Evolutionary conservation across 2,329 filamentous ascomycete genomes (phyloP), one percentile per base, ranked within the genome.

Genomic region (Ophiocordyceps camponoti-floridani): DNA sequence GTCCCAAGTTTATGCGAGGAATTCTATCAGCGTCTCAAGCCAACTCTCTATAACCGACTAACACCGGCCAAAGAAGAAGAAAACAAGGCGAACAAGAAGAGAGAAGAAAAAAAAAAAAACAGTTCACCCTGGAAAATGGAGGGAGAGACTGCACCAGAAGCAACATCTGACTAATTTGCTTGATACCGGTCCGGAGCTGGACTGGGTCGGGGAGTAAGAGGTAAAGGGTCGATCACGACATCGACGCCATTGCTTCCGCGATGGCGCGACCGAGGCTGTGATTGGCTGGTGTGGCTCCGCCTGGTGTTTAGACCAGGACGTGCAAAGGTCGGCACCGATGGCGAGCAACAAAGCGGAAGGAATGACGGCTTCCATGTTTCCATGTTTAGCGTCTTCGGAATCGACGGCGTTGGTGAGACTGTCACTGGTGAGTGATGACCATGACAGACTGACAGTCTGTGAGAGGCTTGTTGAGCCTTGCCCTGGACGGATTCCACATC

Each of bases 221-320:
- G n/a, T n/a, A n/a, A n/a, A n/a, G 23, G 57, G 61, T 53, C 57
- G 62, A 69, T 68, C 66, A 69, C 67, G 66, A 68, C 67, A 69
- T 69, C 66, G 60, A 62, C 65, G 65, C 66, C 68, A 69, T 62
- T 49, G 58, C 66, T 65, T 65, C 67, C 64, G 64, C 63, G 63
- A 66, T 62, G 57, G 52, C 54, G 49, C 30, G 41, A 5, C 23
- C 31, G 46, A 43, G 47, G 47, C 50, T 48, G 47, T 63, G 58
- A 66, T 65, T 67, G 63, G 62, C 43, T 47, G 45, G 43, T 1
- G 33, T 44, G 47, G 48, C 48, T 48, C 51, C 48, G 51, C 49
- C 42, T 52, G 50, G 48, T 42, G 44, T 46, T 45, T 42, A 41
- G 28, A 27, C 40, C 12, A 26, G 35, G 35, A 38, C 16, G 8